Base-by-base conservation (phyloP, 2,329 filamentous ascomycete genomes). In the Neofusicoccum sp. region DNA sequence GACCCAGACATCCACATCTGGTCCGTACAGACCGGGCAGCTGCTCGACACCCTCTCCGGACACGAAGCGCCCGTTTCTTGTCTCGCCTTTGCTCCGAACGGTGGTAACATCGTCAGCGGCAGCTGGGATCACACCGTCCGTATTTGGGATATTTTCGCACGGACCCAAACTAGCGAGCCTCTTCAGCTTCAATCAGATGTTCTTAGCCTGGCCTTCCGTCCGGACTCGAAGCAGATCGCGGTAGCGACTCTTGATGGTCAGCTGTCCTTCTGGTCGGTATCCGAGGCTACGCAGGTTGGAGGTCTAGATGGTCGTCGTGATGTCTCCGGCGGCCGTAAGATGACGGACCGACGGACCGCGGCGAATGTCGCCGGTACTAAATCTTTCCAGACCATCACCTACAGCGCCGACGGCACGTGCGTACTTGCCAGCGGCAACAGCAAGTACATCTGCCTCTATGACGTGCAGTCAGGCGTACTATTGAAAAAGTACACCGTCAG, bases 381-480 rank as follows among this genome's bases (percentile, higher is more conserved):
- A 74, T 89, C 86, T 65, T 99, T 96, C 78, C 88, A 85, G 69
- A 89, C 89, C 6, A 90, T 99, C 65, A 86, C 85, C 58, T 99
- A 98, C 78, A 96, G 92, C 72, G 89, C 91, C 1, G 95, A 99
- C 71, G 95, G 95, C 11, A 90, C 86, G 64, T 97, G 95, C 68
- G 81, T 99, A 9, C 80, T 99, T 41, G 95, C 93, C 0, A 93
- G 86, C 49, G 95, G 95, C 33, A 96, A 95, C 80, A 97, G 92
- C 86, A 99, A 99, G 78, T 97, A 96, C 75, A 97, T 99, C 57
- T 98, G 95, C 72, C 76, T 99, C 61, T 99, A 99, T 77, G 93
- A 96, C n/a, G 91, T 96, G 33, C 87, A 87, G 61, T 96, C 93
- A 0, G 92, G 95, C 73, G 91, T 95, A 0, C 79, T 99, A 9